These are phyloP conservation scores for Chytriomyces sp. DNA, from an alignment of 192 early-diverging fungal species.

Conservation along the genomic window DNA sequence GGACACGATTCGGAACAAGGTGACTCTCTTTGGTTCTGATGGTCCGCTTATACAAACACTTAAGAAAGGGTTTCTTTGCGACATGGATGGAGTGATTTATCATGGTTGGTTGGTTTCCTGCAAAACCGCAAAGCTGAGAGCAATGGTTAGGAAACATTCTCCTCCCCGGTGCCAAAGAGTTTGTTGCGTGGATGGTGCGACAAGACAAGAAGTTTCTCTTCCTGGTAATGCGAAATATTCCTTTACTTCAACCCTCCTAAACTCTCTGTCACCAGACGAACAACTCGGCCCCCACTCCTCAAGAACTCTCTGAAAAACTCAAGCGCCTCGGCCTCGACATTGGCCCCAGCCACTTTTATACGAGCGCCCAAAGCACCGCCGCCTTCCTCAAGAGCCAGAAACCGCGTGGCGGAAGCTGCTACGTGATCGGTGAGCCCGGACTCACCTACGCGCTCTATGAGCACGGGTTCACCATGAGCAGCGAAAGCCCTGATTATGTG, in stretches of 20 bases:
- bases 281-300: slow-evolving; percentile 64
- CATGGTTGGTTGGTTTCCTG: slow-evolving; percentile 34
- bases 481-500: slow-evolving; percentile 57
- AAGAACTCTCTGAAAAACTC: slow-evolving; percentile 61
- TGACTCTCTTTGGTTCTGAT: neutral
- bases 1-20: slow-evolving; percentile 28
- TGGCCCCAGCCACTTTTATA: slow-evolving; percentile 57
- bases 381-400: slow-evolving; percentile 58
- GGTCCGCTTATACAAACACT: neutral
- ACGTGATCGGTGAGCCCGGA: slow-evolving; percentile 65
- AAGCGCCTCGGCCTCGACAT: slow-evolving; percentile 56
- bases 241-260: neutral
- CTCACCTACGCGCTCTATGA: slow-evolving; percentile 60
- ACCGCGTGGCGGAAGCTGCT: slow-evolving; percentile 44
- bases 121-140: neutral
- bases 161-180: slow-evolving; percentile 61
- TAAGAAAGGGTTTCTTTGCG: slow-evolving; percentile 60
- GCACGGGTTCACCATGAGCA: slow-evolving; percentile 60
- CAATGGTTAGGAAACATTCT: slow-evolving; percentile 38
- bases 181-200: slow-evolving; percentile 52
- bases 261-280: slow-evolving; percentile 45
- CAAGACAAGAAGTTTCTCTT: slow-evolving; percentile 63
- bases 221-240: slow-evolving; percentile 34
- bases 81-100: slow-evolving; percentile 69
- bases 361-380: slow-evolving; percentile 56